These are phyloP conservation scores for Nemania serpens DNA, from an alignment of 2,329 filamentous ascomycete species.

Conservation along the genomic window DNA sequence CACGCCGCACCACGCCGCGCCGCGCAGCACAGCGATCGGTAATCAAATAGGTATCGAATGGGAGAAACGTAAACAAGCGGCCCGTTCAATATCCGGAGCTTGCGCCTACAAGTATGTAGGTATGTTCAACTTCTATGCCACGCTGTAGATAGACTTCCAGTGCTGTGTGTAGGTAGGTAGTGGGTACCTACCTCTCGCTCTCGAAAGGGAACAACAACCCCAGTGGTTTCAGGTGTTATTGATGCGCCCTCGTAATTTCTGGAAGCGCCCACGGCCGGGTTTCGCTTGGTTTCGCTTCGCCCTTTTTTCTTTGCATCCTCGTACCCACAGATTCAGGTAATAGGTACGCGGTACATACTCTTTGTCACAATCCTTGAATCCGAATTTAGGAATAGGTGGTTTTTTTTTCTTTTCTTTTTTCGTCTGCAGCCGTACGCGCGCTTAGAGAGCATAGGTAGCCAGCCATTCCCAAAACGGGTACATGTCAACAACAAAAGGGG, in stretches of 20 bases:
- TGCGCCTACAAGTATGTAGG: neutral
- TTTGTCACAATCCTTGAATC: no score
- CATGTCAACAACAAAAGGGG: no score
- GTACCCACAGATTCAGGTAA: no score
- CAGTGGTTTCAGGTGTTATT: constrained; percentile 19
- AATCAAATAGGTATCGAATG: no score
- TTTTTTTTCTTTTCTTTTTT: neutral
- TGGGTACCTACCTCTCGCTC: neutral
- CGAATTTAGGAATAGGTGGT: neutral
- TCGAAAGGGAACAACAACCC: neutral
- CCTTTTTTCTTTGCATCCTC: no score
- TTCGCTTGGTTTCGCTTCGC: no score
- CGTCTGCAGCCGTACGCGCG: neutral
- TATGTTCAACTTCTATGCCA: no score
- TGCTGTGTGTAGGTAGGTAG: neutral
- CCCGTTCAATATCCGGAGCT: constrained; percentile 12
- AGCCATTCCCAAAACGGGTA: no score
- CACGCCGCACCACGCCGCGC: neutral
- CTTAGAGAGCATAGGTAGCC: neutral
- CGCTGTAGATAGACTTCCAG: no score
- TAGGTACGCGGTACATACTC: no score
- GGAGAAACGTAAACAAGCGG: neutral
- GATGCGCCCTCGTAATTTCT: constrained; percentile 24
- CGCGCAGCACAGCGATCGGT: neutral
- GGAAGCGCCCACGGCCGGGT: constrained; percentile 17